Percentiles rank a stretch among this genome's conserved stretches.
phyloP scores from a whole-genome alignment of 2,329 filamentous ascomycete species.

The Knoxdaviesia capensis region DNA sequence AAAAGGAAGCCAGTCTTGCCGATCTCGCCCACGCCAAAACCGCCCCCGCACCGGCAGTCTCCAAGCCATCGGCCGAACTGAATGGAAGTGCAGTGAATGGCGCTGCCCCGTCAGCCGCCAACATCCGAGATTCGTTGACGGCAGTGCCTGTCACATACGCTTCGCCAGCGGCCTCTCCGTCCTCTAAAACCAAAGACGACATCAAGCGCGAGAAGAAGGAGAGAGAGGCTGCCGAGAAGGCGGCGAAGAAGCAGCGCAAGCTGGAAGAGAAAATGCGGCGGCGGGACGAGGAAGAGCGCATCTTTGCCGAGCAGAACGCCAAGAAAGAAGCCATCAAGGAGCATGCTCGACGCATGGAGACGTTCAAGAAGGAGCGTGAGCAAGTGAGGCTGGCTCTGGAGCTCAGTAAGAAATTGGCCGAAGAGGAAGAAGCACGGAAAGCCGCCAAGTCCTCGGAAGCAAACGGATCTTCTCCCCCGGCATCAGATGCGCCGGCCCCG shows the following conservation, averaged over 20 bases:
- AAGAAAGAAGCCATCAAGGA: conserved; percentile 41
- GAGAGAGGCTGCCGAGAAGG: conserved; percentile 32
- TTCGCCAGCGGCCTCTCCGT: conserved; percentile 4
- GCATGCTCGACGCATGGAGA: conserved; percentile 14
- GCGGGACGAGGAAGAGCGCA: neutral
- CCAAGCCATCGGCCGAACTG: too few relatives aligned
- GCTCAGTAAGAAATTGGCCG: conserved; percentile 40
- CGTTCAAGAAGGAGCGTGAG: conserved; percentile 34
- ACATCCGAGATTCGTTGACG: conserved; percentile 2
- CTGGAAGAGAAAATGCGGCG: neutral
- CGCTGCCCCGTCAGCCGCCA: neutral
- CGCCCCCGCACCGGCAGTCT: too few relatives aligned
- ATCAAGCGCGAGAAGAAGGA: conserved; percentile 53
- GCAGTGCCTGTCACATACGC: neutral
- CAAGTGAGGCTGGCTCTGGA: conserved; percentile 45
- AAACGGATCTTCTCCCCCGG: too few relatives aligned
- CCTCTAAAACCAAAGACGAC: conserved; percentile 31
- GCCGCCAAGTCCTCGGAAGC: neutral
- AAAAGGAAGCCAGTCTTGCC: too few relatives aligned
- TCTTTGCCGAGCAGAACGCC: conserved; percentile 18
- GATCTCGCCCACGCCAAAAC: too few relatives aligned
- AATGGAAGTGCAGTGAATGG: too few relatives aligned
- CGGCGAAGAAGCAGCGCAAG: conserved; percentile 22
- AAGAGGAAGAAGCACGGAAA: conserved; percentile 2
- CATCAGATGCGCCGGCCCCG: too few relatives aligned